These are phyloP conservation scores for Russula ochroleuca DNA, from an alignment of 768 basidiomycete species.

Conservation along the genomic window DNA sequence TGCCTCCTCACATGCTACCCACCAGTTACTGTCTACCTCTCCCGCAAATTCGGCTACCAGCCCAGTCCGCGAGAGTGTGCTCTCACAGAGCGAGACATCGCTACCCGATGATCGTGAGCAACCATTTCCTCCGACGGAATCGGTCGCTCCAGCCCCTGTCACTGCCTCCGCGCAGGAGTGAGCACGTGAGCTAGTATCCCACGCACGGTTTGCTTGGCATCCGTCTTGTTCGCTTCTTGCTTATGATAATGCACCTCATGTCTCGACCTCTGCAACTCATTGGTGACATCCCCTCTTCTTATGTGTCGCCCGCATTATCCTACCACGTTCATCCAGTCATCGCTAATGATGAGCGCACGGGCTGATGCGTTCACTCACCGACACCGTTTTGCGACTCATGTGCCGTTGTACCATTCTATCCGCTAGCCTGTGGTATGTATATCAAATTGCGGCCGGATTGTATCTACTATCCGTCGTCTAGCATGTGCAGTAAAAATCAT, in stretches of 20 bases:
- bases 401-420: constrained; percentile 25
- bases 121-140: constrained; percentile 9
- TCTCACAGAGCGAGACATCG: constrained; percentile 18
- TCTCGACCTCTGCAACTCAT: constrained; percentile 11
- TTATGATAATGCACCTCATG: constrained; percentile 26
- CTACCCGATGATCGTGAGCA: constrained; percentile 14
- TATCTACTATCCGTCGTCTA: constrained; percentile 17
- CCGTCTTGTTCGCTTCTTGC: constrained; percentile 3
- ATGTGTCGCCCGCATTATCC: constrained; percentile 16
- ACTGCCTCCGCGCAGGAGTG: constrained; percentile 16
- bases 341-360: constrained; percentile 15
- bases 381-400: constrained; percentile 4
- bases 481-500: constrained; percentile 15
- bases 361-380: constrained; percentile 3
- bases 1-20: constrained; percentile 57
- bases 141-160: constrained; percentile 12
- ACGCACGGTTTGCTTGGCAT: constrained; percentile 5
- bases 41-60: constrained; percentile 24
- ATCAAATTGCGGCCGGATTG: constrained; percentile 23
- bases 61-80: constrained; percentile 26
- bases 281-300: constrained; percentile 15
- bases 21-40: constrained; percentile 35
- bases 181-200: constrained; percentile 15
- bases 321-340: background rate
- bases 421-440: constrained; percentile 14